Conservation (phyloP, 2,329 filamentous ascomycete species). For the Sporothrix globosa region DNA sequence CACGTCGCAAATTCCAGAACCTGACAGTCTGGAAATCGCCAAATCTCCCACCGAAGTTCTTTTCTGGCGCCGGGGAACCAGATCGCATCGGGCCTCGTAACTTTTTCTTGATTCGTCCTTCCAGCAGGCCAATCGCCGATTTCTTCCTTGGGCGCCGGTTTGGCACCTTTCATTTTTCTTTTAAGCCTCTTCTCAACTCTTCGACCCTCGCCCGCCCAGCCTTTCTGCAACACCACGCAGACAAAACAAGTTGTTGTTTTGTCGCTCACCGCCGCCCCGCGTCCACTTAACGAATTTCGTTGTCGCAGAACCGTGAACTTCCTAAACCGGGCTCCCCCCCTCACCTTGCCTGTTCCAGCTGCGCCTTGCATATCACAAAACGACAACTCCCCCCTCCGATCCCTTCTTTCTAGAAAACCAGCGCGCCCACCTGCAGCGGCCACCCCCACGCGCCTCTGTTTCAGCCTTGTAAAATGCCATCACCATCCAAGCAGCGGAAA, state of each 20-base stretch:
- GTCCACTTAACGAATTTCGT: not conserved
- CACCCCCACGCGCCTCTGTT: conserved; percentile 30
- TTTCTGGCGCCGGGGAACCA: not conserved
- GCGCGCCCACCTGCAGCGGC: conserved; percentile 28
- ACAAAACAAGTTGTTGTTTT: not conserved
- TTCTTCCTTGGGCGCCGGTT: not conserved
- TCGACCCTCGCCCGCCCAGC: not conserved
- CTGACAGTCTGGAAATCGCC: conserved; percentile 5
- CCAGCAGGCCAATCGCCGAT: conserved; percentile 9
- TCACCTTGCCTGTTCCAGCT: conserved; percentile 4
- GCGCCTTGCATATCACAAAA: not conserved
- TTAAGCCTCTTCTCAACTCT: not conserved
- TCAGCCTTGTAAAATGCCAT: conserved; percentile 34
- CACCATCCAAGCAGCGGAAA: conserved; percentile 84
- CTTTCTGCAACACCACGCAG: conserved; percentile 2
- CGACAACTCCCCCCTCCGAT: conserved; percentile 11
- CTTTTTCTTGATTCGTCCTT: not conserved
- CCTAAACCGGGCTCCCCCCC: no score
- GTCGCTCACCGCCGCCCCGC: conserved; percentile 6
- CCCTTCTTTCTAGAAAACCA: not conserved
- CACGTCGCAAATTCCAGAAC: not conserved
- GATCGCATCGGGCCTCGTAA: conserved; percentile 1
- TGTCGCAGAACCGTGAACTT: conserved; percentile 2
- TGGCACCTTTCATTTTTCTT: not conserved
- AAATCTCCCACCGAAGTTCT: not conserved